These are phyloP conservation scores for Meira miltonrushii DNA, from an alignment of 1,284 basidiomycete species.

Conservation along the genomic window DNA sequence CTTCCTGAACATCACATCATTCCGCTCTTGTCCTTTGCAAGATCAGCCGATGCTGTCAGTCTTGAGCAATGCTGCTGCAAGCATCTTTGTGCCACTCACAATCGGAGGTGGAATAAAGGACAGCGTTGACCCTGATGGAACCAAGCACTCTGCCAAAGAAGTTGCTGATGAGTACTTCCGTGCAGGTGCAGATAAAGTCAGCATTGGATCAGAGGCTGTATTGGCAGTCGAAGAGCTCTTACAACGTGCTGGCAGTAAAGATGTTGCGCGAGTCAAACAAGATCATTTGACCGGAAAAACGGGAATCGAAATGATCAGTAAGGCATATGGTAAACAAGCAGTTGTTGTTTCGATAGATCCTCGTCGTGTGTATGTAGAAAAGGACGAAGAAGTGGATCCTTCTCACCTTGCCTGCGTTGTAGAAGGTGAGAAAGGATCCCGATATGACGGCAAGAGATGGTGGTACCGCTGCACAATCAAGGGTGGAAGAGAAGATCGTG, in stretches of 20 bases:
- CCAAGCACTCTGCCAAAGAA: constrained; percentile 75
- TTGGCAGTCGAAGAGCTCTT: constrained; percentile 79
- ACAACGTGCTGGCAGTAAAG: constrained; percentile 52
- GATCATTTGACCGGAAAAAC: constrained; percentile 57
- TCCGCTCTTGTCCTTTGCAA: constrained; percentile 86
- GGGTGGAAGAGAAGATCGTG: constrained; percentile 80
- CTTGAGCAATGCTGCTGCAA: constrained; percentile 80
- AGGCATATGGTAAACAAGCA: constrained; percentile 88
- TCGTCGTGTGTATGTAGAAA: constrained; percentile 75
- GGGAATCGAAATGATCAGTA: constrained; percentile 87
- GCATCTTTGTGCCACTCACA: constrained; percentile 94
- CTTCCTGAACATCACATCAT: constrained; percentile 98
- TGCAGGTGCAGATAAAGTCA: constrained; percentile 93
- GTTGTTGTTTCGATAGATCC: constrained; percentile 98
- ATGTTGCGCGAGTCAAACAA: not conserved
- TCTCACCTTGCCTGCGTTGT: constrained; percentile 49
- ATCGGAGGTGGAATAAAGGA: constrained; percentile 99
- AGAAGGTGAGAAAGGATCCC: constrained; percentile 56
- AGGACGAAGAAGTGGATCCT: constrained; percentile 55
- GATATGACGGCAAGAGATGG: constrained; percentile 65
- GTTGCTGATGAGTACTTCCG: constrained; percentile 95
- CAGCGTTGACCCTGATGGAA: constrained; percentile 90
- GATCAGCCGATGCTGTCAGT: constrained; percentile 99
- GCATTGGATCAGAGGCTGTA: constrained; percentile 92
- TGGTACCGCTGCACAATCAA: constrained; percentile 99